phyloP scores from a whole-genome alignment of 306 rosid species.

The Rubus parviflorus region DNA sequence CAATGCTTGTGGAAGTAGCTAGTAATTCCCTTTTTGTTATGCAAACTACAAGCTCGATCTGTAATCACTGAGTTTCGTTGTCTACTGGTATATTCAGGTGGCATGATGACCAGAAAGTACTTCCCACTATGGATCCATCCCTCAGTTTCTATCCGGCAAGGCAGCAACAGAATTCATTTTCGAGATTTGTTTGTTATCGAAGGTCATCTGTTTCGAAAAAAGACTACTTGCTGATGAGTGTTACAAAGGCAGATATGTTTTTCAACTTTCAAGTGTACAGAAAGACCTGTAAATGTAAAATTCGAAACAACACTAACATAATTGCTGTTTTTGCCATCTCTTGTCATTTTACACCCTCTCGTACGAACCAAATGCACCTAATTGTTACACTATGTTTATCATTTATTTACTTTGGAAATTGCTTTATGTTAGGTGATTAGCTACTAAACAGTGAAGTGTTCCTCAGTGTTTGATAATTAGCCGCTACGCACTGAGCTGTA shows the following conservation, averaged over 20 bases:
- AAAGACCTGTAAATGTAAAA: background rate
- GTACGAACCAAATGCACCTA: background rate
- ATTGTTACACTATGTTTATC: too few species aligned
- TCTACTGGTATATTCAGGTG: conserved; percentile 9
- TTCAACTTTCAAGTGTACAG: conserved; percentile 10
- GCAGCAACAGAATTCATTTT: background rate
- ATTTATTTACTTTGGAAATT: background rate
- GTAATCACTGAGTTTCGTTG: background rate
- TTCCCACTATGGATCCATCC: background rate
- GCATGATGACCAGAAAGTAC: conserved; percentile 11
- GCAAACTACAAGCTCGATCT: background rate
- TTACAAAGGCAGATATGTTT: background rate
- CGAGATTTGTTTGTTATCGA: background rate
- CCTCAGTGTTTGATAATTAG: too few species aligned
- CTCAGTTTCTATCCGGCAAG: conserved; percentile 8
- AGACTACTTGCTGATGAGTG: background rate
- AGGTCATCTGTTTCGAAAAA: background rate
- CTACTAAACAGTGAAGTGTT: too few species aligned
- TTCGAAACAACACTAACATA: background rate
- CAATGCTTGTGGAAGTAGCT: background rate
- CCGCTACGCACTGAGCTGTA: too few species aligned
- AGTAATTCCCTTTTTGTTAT: background rate
- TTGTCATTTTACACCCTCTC: background rate
- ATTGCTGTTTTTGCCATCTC: background rate
- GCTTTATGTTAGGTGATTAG: background rate